These are phyloP conservation scores for Carnegiea gigantea DNA, from an alignment of 179 eudicot species.

Conservation along the genomic window DNA sequence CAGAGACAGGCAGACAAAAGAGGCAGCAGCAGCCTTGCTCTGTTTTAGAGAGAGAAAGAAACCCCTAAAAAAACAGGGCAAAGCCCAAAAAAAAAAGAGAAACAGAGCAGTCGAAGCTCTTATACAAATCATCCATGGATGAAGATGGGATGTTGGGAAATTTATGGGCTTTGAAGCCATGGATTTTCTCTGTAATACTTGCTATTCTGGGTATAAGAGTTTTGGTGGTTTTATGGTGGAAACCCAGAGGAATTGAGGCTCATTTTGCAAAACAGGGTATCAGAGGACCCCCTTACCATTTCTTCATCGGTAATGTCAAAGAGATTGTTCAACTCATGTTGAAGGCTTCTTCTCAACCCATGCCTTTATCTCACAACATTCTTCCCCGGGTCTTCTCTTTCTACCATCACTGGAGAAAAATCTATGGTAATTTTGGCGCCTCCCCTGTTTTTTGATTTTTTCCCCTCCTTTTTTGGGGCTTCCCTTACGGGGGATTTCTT, in stretches of 20 bases:
- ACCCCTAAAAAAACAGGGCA: neutral
- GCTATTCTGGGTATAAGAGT: constrained; percentile 35
- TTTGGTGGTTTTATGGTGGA: constrained; percentile 66
- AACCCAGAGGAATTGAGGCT: constrained; percentile 59
- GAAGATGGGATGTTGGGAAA: constrained; percentile 18
- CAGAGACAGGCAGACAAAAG: constrained; percentile 29
- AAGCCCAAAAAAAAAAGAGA: neutral
- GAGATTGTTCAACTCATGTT: constrained; percentile 69
- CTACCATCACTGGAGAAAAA: constrained; percentile 78
- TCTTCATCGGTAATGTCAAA: constrained; percentile 75
- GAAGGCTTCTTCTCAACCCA: constrained; percentile 68
- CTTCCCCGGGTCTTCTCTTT: constrained; percentile 84
- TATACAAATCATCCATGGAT: constrained; percentile 10
- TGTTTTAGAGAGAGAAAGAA: constrained; percentile 10
- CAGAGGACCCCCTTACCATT: constrained; percentile 72
- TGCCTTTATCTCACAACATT: constrained; percentile 73
- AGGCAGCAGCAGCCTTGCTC: constrained; percentile 25
- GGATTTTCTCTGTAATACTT: constrained; percentile 28
- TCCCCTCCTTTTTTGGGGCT: neutral
- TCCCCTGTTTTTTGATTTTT: neutral
- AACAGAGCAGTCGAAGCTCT: neutral
- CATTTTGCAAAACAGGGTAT: constrained; percentile 80
- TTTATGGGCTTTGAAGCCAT: constrained; percentile 24
- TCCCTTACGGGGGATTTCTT: constrained; percentile 7
- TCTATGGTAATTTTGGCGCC: constrained; percentile 52